phyloP scores from a whole-genome alignment of 202 grass and related monocot species.

The Musa balbisiana region DNA sequence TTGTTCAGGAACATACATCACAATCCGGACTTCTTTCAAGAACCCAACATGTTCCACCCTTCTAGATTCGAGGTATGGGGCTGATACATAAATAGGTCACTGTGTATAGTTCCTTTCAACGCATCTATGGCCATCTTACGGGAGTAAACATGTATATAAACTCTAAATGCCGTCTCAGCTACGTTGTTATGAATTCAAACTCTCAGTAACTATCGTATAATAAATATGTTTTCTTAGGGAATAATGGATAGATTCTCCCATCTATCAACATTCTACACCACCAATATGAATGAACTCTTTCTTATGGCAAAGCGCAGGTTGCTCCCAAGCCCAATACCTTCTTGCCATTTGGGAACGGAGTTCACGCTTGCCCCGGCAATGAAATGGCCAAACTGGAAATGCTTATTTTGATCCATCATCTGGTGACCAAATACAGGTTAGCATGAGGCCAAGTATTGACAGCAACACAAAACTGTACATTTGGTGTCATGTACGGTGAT shows the following conservation, averaged over 20 bases:
- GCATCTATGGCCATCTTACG: neutral
- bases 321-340: slow-evolving; percentile 65
- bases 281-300: neutral
- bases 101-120: slow-evolving; percentile 13
- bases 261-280: too few relatives aligned
- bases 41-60: slow-evolving; percentile 61
- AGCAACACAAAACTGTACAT: too few relatives aligned
- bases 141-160: too few relatives aligned
- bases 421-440: slow-evolving; percentile 72
- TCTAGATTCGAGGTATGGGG: slow-evolving; percentile 63
- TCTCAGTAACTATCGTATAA: too few relatives aligned
- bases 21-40: slow-evolving; percentile 58
- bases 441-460: neutral
- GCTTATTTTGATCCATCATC: slow-evolving; percentile 62
- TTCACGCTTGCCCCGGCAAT: slow-evolving; percentile 90
- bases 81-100: neutral
- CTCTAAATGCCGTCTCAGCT: neutral
- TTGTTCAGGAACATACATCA: slow-evolving; percentile 84
- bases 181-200: neutral
- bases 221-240: too few relatives aligned
- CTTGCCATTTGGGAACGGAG: slow-evolving; percentile 82
- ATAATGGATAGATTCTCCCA: too few relatives aligned
- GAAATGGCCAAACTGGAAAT: slow-evolving; percentile 95
- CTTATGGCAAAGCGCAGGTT: slow-evolving; percentile 27
- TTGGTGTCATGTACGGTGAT: too few relatives aligned